Evolutionary conservation across 169 alveolate species (phyloP), one percentile per base, ranked within the genome.

Genomic region (Plasmodium malariae): DNA sequence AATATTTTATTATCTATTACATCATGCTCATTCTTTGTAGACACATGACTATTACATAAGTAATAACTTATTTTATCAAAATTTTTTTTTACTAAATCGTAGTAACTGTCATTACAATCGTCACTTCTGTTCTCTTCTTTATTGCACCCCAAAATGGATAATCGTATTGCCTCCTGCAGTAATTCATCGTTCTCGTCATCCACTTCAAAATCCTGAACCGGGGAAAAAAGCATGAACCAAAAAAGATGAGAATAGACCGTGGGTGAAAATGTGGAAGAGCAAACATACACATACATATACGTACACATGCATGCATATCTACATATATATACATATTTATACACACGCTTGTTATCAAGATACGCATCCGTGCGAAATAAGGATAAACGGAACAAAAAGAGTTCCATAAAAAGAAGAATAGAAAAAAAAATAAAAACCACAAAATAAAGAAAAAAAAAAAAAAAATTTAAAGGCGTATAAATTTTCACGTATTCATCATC

Each of bases 161-260:
- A 24, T 28, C 91, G 49, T 17, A 83, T 83, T 26, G 91, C 91
- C 26, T 83, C 91, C 62, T 83, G 91, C n/a, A 83, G 24, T 45
- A 83, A n/a, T 67, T 83, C 91, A 43, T 83, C 91, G 40, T 68
- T 67, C 21, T 83, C 91, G 51, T 83, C 91, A 30, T 83, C 91
- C 26, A 71, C 26, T 24, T 51, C 62, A 17, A 30, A 83, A 34
- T 67, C 34, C 88, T 76, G 70, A 9, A 11, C 19, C n/a, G 26
- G 19, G 12, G 14, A 57, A 19, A 57, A 21, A 55, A 11, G 21
- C 7, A 55, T 3, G 14, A 45, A n/a, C n/a, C n/a, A n/a, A n/a
- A n/a, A n/a, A n/a, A n/a, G n/a, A n/a, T n/a, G n/a, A n/a, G n/a
- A n/a, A n/a, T n/a, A n/a, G n/a, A n/a, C n/a, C n/a, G n/a, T n/a